phyloP scores from a whole-genome alignment of 73 alveolate genomes.

The Symbiodinium pilosum region DNA sequence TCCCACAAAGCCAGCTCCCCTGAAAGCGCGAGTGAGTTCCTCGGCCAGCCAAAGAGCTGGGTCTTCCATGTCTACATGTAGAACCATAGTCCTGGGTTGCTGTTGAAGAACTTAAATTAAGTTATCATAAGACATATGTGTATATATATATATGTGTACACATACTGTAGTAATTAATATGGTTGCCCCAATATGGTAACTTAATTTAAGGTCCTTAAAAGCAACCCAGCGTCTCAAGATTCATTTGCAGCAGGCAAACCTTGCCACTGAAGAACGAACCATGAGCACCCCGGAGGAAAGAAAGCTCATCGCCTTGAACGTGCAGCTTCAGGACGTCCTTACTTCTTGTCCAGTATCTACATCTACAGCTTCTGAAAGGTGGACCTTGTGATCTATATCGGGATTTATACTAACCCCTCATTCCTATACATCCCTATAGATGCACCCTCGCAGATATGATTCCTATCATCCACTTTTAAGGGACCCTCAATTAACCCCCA shows the following conservation, averaged over 20 bases:
- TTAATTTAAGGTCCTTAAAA: too few relatives aligned
- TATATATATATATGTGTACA: too few relatives aligned
- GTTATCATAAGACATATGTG: too few relatives aligned
- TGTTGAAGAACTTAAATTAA: too few relatives aligned
- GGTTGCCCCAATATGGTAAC: too few relatives aligned
- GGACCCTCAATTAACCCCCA: too few relatives aligned
- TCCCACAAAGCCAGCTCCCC: slow-evolving; percentile 11
- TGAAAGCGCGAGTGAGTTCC: neutral
- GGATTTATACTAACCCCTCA: neutral
- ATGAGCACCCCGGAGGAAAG: slow-evolving; percentile 50
- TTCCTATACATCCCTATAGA: neutral
- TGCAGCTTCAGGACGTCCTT: slow-evolving; percentile 55
- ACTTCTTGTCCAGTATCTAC: neutral
- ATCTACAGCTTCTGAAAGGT: neutral
- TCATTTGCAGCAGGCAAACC: slow-evolving; percentile 82
- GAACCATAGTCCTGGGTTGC: too few relatives aligned
- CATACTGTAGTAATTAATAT: too few relatives aligned
- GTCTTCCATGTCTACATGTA: neutral
- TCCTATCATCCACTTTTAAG: neutral
- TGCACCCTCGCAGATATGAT: neutral
- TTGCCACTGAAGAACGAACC: neutral
- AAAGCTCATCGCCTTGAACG: slow-evolving; percentile 86
- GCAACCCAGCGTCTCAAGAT: slow-evolving; percentile 66
- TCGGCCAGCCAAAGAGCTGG: slow-evolving; percentile 28
- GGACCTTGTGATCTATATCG: neutral